phyloP scores from a whole-genome alignment of 2,329 filamentous ascomycete species.

The Macrophomina pseudophaseolina region DNA sequence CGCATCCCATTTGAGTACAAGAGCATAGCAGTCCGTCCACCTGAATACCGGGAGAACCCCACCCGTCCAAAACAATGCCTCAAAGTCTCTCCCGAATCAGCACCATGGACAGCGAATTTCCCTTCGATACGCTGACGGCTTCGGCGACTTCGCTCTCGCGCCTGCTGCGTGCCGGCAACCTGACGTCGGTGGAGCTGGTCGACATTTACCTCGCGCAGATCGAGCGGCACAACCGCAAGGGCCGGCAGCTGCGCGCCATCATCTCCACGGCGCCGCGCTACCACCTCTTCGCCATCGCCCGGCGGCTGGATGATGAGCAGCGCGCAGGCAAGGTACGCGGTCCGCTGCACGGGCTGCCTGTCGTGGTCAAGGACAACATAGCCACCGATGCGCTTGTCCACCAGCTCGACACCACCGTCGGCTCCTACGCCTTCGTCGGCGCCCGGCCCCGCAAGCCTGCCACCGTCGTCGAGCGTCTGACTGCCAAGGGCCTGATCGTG shows the following conservation, averaged over 20 bases:
- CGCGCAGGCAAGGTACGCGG: slow-evolving; percentile 42
- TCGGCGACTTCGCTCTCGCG: slow-evolving; percentile 41
- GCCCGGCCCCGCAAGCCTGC: slow-evolving; percentile 42
- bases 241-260: slow-evolving; percentile 43
- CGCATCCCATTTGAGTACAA: neutral
- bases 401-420: slow-evolving; percentile 50
- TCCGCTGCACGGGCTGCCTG: slow-evolving; percentile 50
- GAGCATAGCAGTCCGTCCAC: neutral
- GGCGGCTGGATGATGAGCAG: slow-evolving; percentile 48
- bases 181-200: slow-evolving; percentile 44
- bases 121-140: slow-evolving; percentile 39
- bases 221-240: slow-evolving; percentile 42
- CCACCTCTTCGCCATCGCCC: slow-evolving; percentile 43
- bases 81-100: neutral
- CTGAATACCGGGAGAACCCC: neutral
- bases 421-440: slow-evolving; percentile 46
- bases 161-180: slow-evolving; percentile 37
- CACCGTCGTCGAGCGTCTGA: slow-evolving; percentile 44
- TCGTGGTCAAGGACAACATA: slow-evolving; percentile 51
- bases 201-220: slow-evolving; percentile 42
- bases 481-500: slow-evolving; percentile 48
- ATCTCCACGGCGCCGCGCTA: slow-evolving; percentile 47
- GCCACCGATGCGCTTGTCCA: slow-evolving; percentile 40
- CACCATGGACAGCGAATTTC: slow-evolving; percentile 16
- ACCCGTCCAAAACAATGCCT: neutral